A percentile compares a stretch with the other conserved stretches of the same genome.
phyloP scores from a whole-genome alignment of 2,329 filamentous ascomycete genomes.

The Alternaria sp. region DNA sequence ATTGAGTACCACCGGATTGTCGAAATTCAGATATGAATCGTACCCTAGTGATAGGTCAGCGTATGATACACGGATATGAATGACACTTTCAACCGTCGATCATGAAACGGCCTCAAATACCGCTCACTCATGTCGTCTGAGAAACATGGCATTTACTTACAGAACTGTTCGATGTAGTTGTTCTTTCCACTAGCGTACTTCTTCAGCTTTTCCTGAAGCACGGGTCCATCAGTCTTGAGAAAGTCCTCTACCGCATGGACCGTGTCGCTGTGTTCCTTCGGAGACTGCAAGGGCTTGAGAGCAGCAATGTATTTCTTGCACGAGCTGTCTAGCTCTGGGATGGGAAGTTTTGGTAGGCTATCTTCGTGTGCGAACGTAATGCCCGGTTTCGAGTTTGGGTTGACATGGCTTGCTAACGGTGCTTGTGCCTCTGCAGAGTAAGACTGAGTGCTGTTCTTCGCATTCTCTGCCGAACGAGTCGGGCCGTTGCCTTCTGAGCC shows the following conservation, averaged over 20 bases:
- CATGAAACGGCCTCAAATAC: conserved; percentile 14
- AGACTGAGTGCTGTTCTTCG: conserved; percentile 62
- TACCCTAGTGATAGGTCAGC: conserved; percentile 72
- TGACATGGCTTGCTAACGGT: conserved; percentile 59
- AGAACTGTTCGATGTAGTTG: conserved; percentile 99
- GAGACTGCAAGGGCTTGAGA: conserved; percentile 80
- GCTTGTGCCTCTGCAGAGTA: conserved; percentile 58
- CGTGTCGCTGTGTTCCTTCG: conserved; percentile 84
- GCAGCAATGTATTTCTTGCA: conserved; percentile 81
- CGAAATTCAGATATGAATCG: conserved; percentile 97
- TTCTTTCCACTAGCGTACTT: conserved; percentile 89
- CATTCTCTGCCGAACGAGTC: conserved; percentile 58
- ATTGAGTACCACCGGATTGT: conserved; percentile 96
- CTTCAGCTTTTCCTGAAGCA: conserved; percentile 87
- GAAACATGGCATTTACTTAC: conserved; percentile 64
- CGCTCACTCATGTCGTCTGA: background rate
- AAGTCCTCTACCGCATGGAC: conserved; percentile 83
- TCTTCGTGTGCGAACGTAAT: conserved; percentile 92
- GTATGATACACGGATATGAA: conserved; percentile 19
- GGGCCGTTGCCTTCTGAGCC: conserved; percentile 50
- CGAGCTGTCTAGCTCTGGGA: conserved; percentile 83
- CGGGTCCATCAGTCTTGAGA: conserved; percentile 78
- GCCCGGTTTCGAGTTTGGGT: conserved; percentile 69
- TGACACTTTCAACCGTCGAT: conserved; percentile 13
- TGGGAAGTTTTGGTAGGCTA: conserved; percentile 87